Evolutionary conservation across 352 stramenopile genomes (phyloP), one percentile per base, ranked within the genome.

Genomic region (Globisporangium megalacanthum): DNA sequence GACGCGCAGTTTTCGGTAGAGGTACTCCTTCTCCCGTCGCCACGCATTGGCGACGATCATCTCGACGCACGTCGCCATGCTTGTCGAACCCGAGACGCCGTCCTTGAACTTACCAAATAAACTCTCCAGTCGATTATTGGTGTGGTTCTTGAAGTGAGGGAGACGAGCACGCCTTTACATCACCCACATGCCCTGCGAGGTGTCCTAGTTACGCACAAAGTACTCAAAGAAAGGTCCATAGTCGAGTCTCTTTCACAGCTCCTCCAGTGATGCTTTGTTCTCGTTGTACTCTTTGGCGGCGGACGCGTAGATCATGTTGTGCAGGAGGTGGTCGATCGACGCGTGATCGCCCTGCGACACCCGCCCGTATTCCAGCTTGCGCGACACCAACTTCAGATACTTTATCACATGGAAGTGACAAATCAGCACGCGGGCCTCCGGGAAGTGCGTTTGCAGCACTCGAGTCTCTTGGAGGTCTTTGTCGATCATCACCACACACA

Each of bases 361-460:
- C 33, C 33, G 8, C 33, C 67, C 67, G 20, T 56, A 69, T 14
- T 64, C 54, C 0, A 49, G 52, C 36, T 65, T 65, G 1, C 55
- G 10, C 0, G 13, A 22, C 22, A 53, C 58, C 15, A 42, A 0
- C 3, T 56, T 61, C 0, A 68, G 50, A 8, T 59, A 69, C 44
- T 74, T 69, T 22, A 68, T 56, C 5, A 65, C 57, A 22, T 74
- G 67, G 39, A 74, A 74, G 47, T 37, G 9, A 15, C 66, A 74
- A 8, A 69, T 65, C 3, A 74, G 36, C 0, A 68, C 42, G 1
- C 57, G 56, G 6, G 52, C 60, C 13, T 60, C 20, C 0, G 37
- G 60, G 45, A 68, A 70, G n/a, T 61, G 14, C 6, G 0, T 15
- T 29, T 62, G 17, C 17, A 74, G 15, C 1, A 68, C 37, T 17